Evolutionary conservation across 257 asterid genomes (phyloP).

Genomic region (Osmanthus fragrans): DNA sequence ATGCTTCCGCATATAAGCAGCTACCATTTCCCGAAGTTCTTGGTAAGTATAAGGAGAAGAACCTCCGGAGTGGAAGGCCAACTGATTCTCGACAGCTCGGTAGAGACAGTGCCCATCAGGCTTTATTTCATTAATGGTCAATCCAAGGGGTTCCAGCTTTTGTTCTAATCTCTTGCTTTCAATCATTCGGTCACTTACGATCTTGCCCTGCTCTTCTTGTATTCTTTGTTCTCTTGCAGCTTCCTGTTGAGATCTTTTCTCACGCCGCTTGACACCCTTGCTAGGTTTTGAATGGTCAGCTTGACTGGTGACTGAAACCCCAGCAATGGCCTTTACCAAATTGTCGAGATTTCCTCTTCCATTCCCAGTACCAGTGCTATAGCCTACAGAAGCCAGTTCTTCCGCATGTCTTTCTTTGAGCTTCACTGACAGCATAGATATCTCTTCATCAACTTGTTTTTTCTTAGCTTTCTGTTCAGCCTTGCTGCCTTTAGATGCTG

Average conservation of each 20-base stretch:
- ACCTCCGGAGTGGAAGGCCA: conserved; percentile 58
- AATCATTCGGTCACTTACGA: conserved; percentile 57
- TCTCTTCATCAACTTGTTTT: conserved; percentile 94
- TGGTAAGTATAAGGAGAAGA: conserved; percentile 66
- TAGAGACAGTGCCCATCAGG: conserved; percentile 98
- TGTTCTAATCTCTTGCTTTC: conserved; percentile 66
- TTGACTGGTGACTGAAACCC: conserved; percentile 61
- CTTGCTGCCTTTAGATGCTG: conserved; percentile 96
- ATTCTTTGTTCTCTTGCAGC: conserved; percentile 94
- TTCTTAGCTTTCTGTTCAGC: conserved; percentile 98
- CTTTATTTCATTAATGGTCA: conserved; percentile 71
- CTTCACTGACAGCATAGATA: conserved; percentile 56
- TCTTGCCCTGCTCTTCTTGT: conserved; percentile 81
- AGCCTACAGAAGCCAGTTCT: conserved; percentile 82
- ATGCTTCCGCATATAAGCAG: conserved; percentile 79
- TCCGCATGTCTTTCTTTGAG: conserved; percentile 73
- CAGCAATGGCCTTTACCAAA: conserved; percentile 88
- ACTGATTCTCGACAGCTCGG: conserved; percentile 91
- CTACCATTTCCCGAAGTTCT: conserved; percentile 82
- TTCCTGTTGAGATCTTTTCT: conserved; percentile 87
- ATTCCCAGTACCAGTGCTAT: conserved; percentile 30
- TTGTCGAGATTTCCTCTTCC: conserved; percentile 64
- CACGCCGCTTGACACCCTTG: conserved; percentile 74
- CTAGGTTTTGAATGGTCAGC: conserved; percentile 70
- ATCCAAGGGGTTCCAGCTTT: conserved; percentile 85